Conservation (phyloP, 805 yeast species). For the Candida berthetii region DNA sequence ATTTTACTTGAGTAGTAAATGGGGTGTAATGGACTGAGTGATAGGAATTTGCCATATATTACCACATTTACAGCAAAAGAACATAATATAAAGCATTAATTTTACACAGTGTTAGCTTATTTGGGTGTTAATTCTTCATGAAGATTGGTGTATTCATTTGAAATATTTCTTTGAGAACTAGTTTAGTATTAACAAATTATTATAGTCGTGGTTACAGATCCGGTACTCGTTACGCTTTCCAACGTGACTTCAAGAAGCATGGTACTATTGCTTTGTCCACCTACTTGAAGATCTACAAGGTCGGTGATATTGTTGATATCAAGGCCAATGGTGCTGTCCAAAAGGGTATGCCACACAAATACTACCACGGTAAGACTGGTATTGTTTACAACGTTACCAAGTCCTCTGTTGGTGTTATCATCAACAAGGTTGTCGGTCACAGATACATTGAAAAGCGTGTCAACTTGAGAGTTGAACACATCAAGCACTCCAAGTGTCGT, state of each 20-base stretch:
- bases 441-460: conserved; percentile 99
- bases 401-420: conserved; percentile 95
- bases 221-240: conserved; percentile 99
- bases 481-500: conserved; percentile 99
- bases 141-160: no score
- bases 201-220: conserved; percentile 98
- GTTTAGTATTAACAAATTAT: conserved; percentile 7
- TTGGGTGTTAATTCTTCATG: no score
- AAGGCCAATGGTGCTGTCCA: conserved; percentile 99
- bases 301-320: conserved; percentile 99
- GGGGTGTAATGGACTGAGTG: no score
- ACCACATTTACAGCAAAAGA: no score
- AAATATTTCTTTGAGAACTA: not conserved
- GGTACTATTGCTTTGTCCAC: conserved; percentile 93
- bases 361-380: conserved; percentile 99
- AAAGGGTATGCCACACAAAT: conserved; percentile 99
- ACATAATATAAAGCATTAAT: no score
- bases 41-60: no score
- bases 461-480: conserved; percentile 97
- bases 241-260: conserved; percentile 97
- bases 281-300: conserved; percentile 96
- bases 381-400: conserved; percentile 98
- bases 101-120: no score
- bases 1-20: no score
- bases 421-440: conserved; percentile 98